phyloP scores from a whole-genome alignment of 192 early-diverging fungal species.

The Rhizophagus sp. region DNA sequence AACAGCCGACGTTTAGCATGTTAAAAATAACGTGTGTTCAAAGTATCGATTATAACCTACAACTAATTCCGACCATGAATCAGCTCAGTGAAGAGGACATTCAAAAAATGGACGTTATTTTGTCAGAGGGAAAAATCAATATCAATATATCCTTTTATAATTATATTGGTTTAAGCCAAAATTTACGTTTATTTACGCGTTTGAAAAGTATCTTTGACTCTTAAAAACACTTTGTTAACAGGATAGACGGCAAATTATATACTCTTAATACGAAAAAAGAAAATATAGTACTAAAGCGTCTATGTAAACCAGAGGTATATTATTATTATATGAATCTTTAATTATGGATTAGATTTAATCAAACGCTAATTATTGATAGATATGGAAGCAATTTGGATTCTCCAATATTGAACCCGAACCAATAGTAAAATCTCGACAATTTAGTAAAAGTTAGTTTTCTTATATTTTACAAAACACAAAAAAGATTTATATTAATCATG shows the following conservation, averaged over 20 bases:
- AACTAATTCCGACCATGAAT: neutral
- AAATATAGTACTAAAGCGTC: conserved; percentile 26
- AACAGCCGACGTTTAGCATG: neutral
- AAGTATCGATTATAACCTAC: conserved; percentile 13
- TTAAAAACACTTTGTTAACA: conserved; percentile 25
- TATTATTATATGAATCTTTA: neutral
- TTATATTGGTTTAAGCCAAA: neutral
- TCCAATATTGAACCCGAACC: conserved; percentile 6
- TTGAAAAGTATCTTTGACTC: neutral
- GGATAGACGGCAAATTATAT: conserved; percentile 26
- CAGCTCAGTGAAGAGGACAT: conserved; percentile 19
- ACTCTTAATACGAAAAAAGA: conserved; percentile 26
- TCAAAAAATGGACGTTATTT: conserved; percentile 16
- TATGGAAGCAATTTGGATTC: conserved; percentile 30
- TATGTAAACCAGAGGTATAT: conserved; percentile 19
- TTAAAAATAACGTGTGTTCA: conserved; percentile 24
- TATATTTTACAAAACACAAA: neutral
- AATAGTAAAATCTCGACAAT: conserved; percentile 1
- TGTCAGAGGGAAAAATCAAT: neutral
- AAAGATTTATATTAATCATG: neutral
- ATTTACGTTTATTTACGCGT: neutral
- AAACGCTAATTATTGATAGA: neutral
- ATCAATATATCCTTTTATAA: conserved; percentile 27
- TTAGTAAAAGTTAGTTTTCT: conserved; percentile 8
- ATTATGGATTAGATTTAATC: neutral